These are phyloP conservation scores for Alternaria alternata DNA, from an alignment of 2,329 filamentous ascomycete species.

Conservation along the genomic window DNA sequence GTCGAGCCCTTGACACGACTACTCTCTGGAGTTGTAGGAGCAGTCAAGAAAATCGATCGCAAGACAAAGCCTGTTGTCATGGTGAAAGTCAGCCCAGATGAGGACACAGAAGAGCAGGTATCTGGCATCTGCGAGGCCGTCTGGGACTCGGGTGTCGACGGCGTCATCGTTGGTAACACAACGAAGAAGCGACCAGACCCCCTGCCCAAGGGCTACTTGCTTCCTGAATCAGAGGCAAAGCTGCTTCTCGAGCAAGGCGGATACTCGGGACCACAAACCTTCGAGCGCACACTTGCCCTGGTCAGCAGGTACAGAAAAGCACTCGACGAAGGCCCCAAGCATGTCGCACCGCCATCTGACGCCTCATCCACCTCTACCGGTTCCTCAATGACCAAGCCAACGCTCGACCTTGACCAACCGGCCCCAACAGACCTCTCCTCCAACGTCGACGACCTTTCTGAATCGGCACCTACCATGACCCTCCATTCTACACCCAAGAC, in stretches of 20 bases:
- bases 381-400: slow-evolving; percentile 25
- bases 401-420: slow-evolving; percentile 29
- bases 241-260: slow-evolving; percentile 81
- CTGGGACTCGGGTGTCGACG: slow-evolving; percentile 79
- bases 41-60: slow-evolving; percentile 73
- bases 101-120: slow-evolving; percentile 85
- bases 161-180: slow-evolving; percentile 96
- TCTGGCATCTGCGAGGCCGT: slow-evolving; percentile 78
- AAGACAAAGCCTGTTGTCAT: slow-evolving; percentile 82
- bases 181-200: slow-evolving; percentile 82
- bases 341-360: slow-evolving; percentile 17
- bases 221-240: slow-evolving; percentile 72
- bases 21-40: slow-evolving; percentile 80
- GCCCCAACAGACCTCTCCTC: slow-evolving; percentile 28
- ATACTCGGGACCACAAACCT: slow-evolving; percentile 90
- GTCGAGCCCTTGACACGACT: slow-evolving; percentile 83
- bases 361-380: slow-evolving; percentile 9
- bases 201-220: slow-evolving; percentile 69
- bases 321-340: slow-evolving; percentile 56
- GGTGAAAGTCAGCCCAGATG: slow-evolving; percentile 98
- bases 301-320: slow-evolving; percentile 77
- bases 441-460: slow-evolving; percentile 42
- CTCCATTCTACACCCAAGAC: slow-evolving; percentile 25
- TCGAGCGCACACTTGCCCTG: slow-evolving; percentile 77
- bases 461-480: slow-evolving; percentile 38